phyloP scores from a whole-genome alignment of 768 basidiomycete genomes.

The Cyathus striatus region DNA sequence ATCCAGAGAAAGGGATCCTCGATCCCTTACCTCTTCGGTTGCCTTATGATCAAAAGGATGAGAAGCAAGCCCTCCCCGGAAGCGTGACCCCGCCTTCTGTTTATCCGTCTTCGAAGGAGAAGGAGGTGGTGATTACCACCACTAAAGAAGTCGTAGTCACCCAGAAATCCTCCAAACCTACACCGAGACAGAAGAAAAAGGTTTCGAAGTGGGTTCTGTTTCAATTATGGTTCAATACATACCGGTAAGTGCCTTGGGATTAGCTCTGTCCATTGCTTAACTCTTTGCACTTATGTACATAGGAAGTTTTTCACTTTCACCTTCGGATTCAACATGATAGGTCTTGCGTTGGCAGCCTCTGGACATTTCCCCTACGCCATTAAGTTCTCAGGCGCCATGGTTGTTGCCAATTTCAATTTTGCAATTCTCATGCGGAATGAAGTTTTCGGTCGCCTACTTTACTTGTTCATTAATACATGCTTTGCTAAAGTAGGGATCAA shows the following conservation, averaged over 20 bases:
- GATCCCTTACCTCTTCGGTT: slow-evolving; percentile 33
- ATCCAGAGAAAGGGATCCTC: slow-evolving; percentile 55
- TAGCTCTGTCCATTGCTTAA: neutral
- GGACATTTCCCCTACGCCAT: slow-evolving; percentile 64
- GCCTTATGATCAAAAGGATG: slow-evolving; percentile 27
- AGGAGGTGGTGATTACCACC: slow-evolving; percentile 29
- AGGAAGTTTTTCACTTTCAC: slow-evolving; percentile 69
- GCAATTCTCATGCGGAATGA: slow-evolving; percentile 76
- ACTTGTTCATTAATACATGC: slow-evolving; percentile 57
- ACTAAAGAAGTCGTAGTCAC: slow-evolving; percentile 25
- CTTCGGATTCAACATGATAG: slow-evolving; percentile 58
- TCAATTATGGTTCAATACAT: slow-evolving; percentile 68
- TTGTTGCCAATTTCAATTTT: slow-evolving; percentile 66
- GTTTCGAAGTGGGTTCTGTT: slow-evolving; percentile 55
- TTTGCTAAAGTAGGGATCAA: slow-evolving; percentile 56
- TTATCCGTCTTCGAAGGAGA: slow-evolving; percentile 31
- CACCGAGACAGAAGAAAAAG: slow-evolving; percentile 46
- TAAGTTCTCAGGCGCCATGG: slow-evolving; percentile 59
- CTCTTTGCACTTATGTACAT: neutral
- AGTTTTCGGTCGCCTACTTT: slow-evolving; percentile 67
- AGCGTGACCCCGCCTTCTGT: slow-evolving; percentile 12
- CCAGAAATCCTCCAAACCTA: slow-evolving; percentile 32
- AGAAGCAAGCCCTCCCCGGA: slow-evolving; percentile 24
- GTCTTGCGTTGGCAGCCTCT: slow-evolving; percentile 53
- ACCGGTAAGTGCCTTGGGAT: slow-evolving; percentile 41